phyloP scores from a whole-genome alignment of 306 rosid species.

The Castanospermum australe region DNA sequence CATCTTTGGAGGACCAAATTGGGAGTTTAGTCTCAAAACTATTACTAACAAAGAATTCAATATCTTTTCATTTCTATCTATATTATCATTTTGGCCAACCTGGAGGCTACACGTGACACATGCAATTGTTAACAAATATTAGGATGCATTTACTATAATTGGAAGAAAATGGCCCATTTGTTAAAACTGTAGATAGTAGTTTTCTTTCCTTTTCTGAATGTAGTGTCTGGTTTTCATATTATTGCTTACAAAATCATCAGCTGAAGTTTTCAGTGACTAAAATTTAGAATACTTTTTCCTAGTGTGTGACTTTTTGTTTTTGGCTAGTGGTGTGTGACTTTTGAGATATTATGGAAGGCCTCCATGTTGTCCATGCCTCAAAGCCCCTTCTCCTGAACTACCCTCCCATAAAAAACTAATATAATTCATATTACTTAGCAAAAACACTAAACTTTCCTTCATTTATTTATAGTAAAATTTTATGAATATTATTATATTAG shows the following conservation, averaged over 20 bases:
- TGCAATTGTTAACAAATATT: conserved; percentile 1
- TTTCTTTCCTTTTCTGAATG: background rate
- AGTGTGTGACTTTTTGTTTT: background rate
- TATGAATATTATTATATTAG: background rate
- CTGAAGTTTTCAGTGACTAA: background rate
- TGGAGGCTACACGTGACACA: background rate
- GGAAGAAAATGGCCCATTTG: background rate
- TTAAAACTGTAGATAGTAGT: background rate
- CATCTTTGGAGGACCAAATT: too few relatives aligned
- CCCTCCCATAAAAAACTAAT: background rate
- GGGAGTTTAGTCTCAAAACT: too few relatives aligned
- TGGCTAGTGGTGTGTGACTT: background rate
- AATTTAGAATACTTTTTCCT: background rate
- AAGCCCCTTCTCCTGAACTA: background rate
- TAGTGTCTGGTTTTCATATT: background rate
- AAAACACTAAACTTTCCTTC: background rate
- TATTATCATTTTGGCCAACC: background rate
- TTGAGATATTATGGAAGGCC: background rate
- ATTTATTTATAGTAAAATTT: background rate
- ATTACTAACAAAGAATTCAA: background rate
- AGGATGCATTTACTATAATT: conserved; percentile 8
- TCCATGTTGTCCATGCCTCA: background rate
- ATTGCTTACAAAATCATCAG: background rate
- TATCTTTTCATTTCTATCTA: background rate
- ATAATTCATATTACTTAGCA: background rate